phyloP scores from a whole-genome alignment of 164 flowering plant species.

The Malania oleifera region DNA sequence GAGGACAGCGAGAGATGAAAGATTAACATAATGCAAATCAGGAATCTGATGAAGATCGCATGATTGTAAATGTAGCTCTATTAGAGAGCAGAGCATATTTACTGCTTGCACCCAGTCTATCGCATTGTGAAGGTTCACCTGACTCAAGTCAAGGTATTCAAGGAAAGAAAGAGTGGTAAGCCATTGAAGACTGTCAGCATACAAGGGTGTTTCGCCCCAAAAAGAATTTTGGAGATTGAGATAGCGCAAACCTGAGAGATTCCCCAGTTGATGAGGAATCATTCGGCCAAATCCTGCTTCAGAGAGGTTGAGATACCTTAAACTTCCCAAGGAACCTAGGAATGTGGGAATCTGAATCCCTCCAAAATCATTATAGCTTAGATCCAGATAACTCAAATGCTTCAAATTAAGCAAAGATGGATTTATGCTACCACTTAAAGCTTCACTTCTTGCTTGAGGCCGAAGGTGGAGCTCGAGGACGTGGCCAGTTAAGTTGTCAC shows the following conservation, averaged over 20 bases:
- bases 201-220: no score
- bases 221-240: neutral
- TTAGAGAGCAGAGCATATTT: neutral
- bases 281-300: constrained; percentile 4
- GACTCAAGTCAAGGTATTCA: neutral
- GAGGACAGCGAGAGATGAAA: neutral
- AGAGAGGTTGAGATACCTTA: constrained; percentile 18
- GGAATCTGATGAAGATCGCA: neutral
- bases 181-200: neutral
- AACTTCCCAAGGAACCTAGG: constrained; percentile 15
- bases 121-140: neutral
- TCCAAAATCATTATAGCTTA: constrained; percentile 19
- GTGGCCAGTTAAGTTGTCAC: constrained; percentile 14
- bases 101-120: neutral
- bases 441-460: neutral
- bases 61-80: neutral
- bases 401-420: constrained; percentile 13
- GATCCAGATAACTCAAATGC: constrained; percentile 18
- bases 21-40: neutral
- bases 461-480: constrained; percentile 12
- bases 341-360: constrained; percentile 16
- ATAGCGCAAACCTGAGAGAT: constrained; percentile 7
- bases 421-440: constrained; percentile 6
- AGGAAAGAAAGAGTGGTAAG: neutral
- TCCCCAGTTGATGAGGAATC: constrained; percentile 20